These are phyloP conservation scores for Candida insectorum DNA, from an alignment of 805 yeast genomes.

Conservation along the genomic window DNA sequence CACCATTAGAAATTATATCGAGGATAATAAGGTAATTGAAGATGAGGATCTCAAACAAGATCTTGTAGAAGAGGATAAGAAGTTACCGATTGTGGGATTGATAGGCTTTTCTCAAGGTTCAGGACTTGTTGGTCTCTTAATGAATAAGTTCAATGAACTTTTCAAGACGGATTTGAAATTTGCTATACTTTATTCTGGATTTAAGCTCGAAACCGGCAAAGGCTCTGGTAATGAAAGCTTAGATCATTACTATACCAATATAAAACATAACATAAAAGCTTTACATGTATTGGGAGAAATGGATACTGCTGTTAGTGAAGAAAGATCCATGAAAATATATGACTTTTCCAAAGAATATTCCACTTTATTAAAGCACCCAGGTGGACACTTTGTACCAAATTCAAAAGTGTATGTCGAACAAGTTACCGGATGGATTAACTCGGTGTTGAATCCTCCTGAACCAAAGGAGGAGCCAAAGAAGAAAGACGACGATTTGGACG, in stretches of 20 bases:
- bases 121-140: constrained; percentile 70
- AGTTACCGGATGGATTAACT: constrained; percentile 38
- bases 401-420: constrained; percentile 50
- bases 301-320: constrained; percentile 81
- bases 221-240: constrained; percentile 24
- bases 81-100: constrained; percentile 75
- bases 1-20: constrained; percentile 46
- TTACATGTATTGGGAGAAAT: constrained; percentile 82
- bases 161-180: constrained; percentile 57
- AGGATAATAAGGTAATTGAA: constrained; percentile 48
- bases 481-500: constrained; percentile 20
- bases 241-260: constrained; percentile 18
- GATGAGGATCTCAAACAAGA: constrained; percentile 25
- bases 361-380: constrained; percentile 78
- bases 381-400: constrained; percentile 96
- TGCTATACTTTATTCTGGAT: constrained; percentile 74
- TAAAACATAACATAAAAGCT: constrained; percentile 17
- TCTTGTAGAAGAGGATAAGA: constrained; percentile 17
- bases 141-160: constrained; percentile 54
- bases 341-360: constrained; percentile 40
- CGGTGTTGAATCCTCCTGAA: constrained; percentile 8
- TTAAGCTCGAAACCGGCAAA: constrained; percentile 27
- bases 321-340: constrained; percentile 60
- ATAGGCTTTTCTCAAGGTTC: constrained; percentile 96
- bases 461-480: constrained; percentile 10